Evolutionary conservation across 2,329 filamentous ascomycete genomes (phyloP), one percentile per base, ranked within the genome.

Genomic region (Colletotrichum godetiae): DNA sequence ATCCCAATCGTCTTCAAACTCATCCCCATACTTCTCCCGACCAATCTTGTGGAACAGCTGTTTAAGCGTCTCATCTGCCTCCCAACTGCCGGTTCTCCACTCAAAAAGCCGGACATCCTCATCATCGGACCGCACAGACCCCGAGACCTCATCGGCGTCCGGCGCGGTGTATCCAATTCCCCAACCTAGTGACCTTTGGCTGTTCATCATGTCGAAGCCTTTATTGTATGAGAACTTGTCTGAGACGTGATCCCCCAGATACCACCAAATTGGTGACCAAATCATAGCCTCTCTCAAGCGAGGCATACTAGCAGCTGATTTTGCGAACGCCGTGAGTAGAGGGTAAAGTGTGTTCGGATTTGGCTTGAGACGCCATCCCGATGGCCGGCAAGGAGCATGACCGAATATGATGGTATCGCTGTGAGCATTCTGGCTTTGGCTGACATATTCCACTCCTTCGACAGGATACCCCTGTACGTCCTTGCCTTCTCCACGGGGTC

Each of bases 211-310:
- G 11, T 57, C 52, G 24, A 56, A 65, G 4, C 15, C 3, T 10
- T 6, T 15, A 33, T 65, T 35, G 19, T 65, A 65, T 1, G 31
- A 37, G 52, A 65, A 65, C 33, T n/a, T 46, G 6, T 24, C 3
- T 10, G 22, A 22, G 24, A 49, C 29, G n/a, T 65, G 62, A 22
- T 7, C 22, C 31, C 62, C 62, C 10, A 52, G 52, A 1, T 52
- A 57, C 62, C 62, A 65, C 52, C 62, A 53, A 12, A 64, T 64
- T 6, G 67, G 59, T 5, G 59, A 64, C 59, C 67, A 69, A 27
- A 69, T 57, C 13, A 69, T 56, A 8, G 52, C 67, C n/a, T 63
- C 52, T 31, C 27, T 64, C 24, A 69, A n/a, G 12, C 67, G 49
- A 24, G 59, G 59, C 67, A 69, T 69, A 19, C 37, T 53, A 3